Evolutionary conservation across 2,329 filamentous ascomycete species (phyloP).

Genomic region (Alternaria sp.): DNA sequence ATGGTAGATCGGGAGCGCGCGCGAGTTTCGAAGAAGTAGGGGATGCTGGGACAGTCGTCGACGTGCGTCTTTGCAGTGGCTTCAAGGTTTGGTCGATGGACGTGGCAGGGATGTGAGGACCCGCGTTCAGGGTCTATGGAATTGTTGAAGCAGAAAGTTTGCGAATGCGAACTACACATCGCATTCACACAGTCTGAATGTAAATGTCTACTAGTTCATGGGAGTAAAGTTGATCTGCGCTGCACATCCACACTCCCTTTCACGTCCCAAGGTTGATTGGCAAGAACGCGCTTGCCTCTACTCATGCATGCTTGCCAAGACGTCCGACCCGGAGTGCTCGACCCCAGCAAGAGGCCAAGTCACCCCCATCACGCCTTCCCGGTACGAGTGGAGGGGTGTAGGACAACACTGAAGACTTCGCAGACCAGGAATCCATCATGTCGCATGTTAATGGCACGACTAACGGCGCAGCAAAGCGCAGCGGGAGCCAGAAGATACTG

Average conservation of each 20-base stretch:
- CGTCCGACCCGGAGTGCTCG: conserved; percentile 10
- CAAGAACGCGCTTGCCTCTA: neutral
- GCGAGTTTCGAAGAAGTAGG: neutral
- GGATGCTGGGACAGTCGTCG: neutral
- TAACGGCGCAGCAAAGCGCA: conserved; percentile 28
- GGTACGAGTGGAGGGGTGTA: conserved; percentile 1
- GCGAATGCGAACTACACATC: neutral
- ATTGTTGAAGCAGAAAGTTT: neutral
- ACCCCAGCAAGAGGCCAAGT: conserved; percentile 6
- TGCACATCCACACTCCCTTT: neutral
- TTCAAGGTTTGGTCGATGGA: neutral
- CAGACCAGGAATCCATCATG: conserved; percentile 16
- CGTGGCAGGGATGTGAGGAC: neutral
- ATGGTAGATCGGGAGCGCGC: neutral
- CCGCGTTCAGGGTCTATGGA: neutral
- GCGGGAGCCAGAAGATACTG: conserved; percentile 13
- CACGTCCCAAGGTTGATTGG: neutral
- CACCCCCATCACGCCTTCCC: conserved; percentile 4
- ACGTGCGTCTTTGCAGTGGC: neutral
- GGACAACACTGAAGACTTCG: neutral
- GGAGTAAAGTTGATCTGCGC: neutral
- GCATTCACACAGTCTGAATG: neutral
- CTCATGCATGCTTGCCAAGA: conserved; percentile 28
- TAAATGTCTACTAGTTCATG: neutral
- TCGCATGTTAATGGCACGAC: conserved; percentile 30